phyloP scores from a whole-genome alignment of 1,139 yeast species.

The Candida mesenterica region DNA sequence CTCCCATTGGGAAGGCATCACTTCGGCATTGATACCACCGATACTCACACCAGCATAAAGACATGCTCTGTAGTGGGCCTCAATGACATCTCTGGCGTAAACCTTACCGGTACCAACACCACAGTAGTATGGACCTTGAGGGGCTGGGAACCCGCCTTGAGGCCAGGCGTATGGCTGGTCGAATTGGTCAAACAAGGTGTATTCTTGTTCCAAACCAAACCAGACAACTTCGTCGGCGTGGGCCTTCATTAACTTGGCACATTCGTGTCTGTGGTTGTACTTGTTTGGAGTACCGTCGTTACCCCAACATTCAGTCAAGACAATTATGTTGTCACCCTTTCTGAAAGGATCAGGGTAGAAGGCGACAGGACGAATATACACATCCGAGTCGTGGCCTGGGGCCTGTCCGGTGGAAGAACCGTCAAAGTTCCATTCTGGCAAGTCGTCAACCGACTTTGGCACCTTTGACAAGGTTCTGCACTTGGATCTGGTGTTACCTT shows the following conservation, averaged over 20 bases:
- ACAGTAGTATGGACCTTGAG: slow-evolving; percentile 99
- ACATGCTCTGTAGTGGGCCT: slow-evolving; percentile 99
- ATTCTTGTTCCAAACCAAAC: slow-evolving; percentile 99
- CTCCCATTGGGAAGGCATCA: slow-evolving; percentile 99
- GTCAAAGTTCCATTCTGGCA: slow-evolving; percentile 99
- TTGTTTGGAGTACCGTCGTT: slow-evolving; percentile 99
- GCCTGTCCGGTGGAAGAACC: slow-evolving; percentile 99
- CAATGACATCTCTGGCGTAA: slow-evolving; percentile 95
- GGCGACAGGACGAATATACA: slow-evolving; percentile 91
- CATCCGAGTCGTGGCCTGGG: slow-evolving; percentile 95
- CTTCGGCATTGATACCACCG: slow-evolving; percentile 98
- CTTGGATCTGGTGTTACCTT: slow-evolving; percentile 90
- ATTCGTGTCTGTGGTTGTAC: slow-evolving; percentile 96
- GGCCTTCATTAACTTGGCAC: slow-evolving; percentile 93
- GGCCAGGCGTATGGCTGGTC: slow-evolving; percentile 98
- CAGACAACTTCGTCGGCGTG: slow-evolving; percentile 83
- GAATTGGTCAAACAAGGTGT: slow-evolving; percentile 88
- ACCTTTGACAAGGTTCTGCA: slow-evolving; percentile 77
- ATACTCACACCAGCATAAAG: slow-evolving; percentile 84
- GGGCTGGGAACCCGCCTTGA: slow-evolving; percentile 99
- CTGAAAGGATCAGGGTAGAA: slow-evolving; percentile 96
- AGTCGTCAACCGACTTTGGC: slow-evolving; percentile 74
- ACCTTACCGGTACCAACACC: slow-evolving; percentile 99
- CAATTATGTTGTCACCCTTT: slow-evolving; percentile 94
- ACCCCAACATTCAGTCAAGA: slow-evolving; percentile 95